Percentiles rank a stretch among this genome's conserved stretches.
These are phyloP conservation scores for Linaria vulgaris DNA, from an alignment of 257 asterid genomes.

Conservation along the genomic window DNA sequence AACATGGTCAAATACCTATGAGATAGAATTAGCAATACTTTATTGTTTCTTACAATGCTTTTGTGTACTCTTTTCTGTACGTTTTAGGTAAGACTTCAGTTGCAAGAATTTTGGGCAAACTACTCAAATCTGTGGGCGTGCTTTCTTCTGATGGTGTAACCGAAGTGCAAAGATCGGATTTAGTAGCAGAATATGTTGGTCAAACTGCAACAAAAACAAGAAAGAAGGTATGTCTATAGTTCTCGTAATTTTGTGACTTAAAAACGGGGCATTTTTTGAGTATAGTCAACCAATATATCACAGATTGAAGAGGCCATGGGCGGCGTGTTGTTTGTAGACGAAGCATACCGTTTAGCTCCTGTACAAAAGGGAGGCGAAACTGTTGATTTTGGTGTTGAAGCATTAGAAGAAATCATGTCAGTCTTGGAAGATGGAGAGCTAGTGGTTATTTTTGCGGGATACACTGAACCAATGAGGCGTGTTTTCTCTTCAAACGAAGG, in stretches of 20 bases:
- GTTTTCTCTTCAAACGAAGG: constrained; percentile 81
- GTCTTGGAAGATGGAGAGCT: constrained; percentile 73
- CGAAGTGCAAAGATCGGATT: constrained; percentile 80
- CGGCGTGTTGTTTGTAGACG: constrained; percentile 91
- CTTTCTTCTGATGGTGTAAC: constrained; percentile 60
- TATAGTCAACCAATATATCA: neutral
- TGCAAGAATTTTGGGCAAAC: constrained; percentile 74
- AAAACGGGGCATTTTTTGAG: neutral
- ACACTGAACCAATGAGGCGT: constrained; percentile 84
- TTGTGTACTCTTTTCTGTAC: constrained; percentile 8
- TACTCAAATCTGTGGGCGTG: constrained; percentile 70
- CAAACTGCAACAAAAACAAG: constrained; percentile 89
- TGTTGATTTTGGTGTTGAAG: constrained; percentile 85
- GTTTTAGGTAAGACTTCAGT: constrained; percentile 90
- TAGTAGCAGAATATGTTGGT: constrained; percentile 81
- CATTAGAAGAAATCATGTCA: constrained; percentile 93
- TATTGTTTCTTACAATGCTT: neutral
- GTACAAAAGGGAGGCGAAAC: constrained; percentile 71
- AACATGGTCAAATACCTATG: neutral
- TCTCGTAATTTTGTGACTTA: neutral
- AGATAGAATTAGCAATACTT: too few relatives aligned
- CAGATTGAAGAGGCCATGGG: constrained; percentile 93
- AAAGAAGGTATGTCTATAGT: constrained; percentile 44
- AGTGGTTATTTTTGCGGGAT: constrained; percentile 84
- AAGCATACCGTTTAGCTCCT: constrained; percentile 89